Percentiles rank a stretch among this genome's conserved stretches.
phyloP scores from a whole-genome alignment of 768 basidiomycete species.

The Boletus rubescentipes region DNA sequence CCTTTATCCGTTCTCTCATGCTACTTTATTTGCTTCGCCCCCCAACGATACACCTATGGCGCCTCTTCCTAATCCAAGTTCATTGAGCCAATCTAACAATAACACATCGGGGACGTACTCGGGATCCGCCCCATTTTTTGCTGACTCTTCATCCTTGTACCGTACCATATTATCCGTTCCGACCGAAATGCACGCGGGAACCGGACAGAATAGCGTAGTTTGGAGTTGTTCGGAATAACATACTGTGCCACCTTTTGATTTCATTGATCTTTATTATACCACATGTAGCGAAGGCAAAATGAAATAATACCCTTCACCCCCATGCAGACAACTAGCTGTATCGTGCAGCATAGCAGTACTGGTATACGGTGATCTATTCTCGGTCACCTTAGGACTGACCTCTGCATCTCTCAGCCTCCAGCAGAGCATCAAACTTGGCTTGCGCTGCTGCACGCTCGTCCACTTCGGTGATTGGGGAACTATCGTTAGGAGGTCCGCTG shows the following conservation, averaged over 20 bases:
- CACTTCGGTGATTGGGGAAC: conserved; percentile 11
- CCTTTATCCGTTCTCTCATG: conserved; percentile 77
- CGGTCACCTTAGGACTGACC: conserved; percentile 22
- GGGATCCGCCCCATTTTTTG: conserved; percentile 2
- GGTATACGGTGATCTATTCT: not conserved
- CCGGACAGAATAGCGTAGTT: conserved; percentile 1
- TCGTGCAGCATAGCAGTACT: not conserved
- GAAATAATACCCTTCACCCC: not conserved
- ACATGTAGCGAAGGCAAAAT: not conserved
- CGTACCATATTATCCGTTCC: conserved; percentile 1
- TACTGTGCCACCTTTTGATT: conserved; percentile 1
- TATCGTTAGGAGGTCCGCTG: conserved; percentile 4
- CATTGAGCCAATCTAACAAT: conserved; percentile 5
- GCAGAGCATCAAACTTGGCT: conserved; percentile 55
- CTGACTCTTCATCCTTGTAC: conserved; percentile 2
- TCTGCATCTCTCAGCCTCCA: conserved; percentile 55
- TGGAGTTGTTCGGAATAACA: conserved; percentile 12
- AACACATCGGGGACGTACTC: conserved; percentile 10
- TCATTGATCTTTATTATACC: conserved; percentile 6
- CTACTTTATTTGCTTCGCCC: conserved; percentile 55
- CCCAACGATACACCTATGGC: conserved; percentile 29
- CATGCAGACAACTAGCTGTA: not conserved
- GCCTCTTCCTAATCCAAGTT: conserved; percentile 29
- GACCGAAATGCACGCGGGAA: conserved; percentile 5
- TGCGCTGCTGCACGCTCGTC: conserved; percentile 47